These are phyloP conservation scores for Pyrus pyrifolia DNA, from an alignment of 306 rosid genomes.

Conservation along the genomic window DNA sequence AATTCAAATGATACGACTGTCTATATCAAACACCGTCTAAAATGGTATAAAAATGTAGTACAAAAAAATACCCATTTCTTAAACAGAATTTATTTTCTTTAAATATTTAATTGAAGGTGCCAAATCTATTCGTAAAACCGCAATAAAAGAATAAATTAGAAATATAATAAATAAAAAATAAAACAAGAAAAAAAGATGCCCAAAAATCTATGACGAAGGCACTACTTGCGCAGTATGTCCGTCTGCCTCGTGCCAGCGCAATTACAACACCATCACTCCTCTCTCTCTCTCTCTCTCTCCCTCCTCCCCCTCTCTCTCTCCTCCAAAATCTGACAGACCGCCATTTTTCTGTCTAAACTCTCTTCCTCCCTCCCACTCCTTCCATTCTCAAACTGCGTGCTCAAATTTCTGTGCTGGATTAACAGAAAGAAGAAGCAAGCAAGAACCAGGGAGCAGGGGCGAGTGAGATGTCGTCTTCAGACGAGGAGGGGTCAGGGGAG, in stretches of 20 bases:
- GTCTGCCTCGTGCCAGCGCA: slow-evolving; percentile 29
- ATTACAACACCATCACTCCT: not conserved
- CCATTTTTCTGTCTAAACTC: too few relatives aligned
- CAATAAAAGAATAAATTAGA: not conserved
- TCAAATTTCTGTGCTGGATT: too few relatives aligned
- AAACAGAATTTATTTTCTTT: not conserved
- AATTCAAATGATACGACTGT: too few relatives aligned
- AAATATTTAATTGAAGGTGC: not conserved
- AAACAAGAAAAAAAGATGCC: not conserved
- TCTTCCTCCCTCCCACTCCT: not conserved
- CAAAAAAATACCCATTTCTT: too few relatives aligned
- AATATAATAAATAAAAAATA: not conserved
- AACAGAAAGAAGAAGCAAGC: not conserved
- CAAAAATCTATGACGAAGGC: not conserved
- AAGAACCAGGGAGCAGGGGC: not conserved
- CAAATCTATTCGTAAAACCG: not conserved
- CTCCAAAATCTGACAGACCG: too few relatives aligned
- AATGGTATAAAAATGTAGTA: fast-evolving
- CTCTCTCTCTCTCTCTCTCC: not conserved
- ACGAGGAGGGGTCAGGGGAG: slow-evolving; percentile 70
- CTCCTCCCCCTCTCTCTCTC: not conserved
- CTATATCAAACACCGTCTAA: fast-evolving
- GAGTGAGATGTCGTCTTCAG: slow-evolving; percentile 55
- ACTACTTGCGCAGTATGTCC: slow-evolving; percentile 26
- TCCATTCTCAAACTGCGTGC: not conserved